phyloP scores from a whole-genome alignment of 1,284 basidiomycete genomes.

The Flammula alnicola region DNA sequence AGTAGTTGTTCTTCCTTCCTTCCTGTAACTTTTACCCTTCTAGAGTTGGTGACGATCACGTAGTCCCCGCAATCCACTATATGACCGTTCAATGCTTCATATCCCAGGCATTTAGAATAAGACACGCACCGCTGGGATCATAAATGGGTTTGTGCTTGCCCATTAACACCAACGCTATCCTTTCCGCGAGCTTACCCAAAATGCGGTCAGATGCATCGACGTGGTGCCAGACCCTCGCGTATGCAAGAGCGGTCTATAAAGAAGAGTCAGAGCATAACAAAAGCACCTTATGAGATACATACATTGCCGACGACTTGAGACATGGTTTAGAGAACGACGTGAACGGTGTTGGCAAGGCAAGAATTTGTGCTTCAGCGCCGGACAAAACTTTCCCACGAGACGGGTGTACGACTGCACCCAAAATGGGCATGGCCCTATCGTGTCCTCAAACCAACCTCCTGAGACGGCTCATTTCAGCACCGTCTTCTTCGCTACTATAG shows the following conservation, averaged over 20 bases:
- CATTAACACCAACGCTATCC: constrained; percentile 95
- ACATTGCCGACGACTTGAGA: constrained; percentile 64
- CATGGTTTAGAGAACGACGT: constrained; percentile 28
- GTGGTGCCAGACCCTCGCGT: constrained; percentile 94
- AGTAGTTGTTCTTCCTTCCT: constrained; percentile 88
- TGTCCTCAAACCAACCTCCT: too few species aligned
- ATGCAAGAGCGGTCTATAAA: constrained; percentile 87
- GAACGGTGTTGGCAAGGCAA: constrained; percentile 14
- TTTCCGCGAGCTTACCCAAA: constrained; percentile 91
- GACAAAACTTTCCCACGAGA: constrained; percentile 25
- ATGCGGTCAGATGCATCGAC: constrained; percentile 90
- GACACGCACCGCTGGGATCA: constrained; percentile 79
- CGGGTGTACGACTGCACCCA: too few species aligned
- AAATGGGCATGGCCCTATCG: background rate
- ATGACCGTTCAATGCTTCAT: background rate
- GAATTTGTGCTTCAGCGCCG: constrained; percentile 10
- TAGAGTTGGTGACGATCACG: constrained; percentile 93
- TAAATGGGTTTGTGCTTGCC: constrained; percentile 99
- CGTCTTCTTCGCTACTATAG: too few species aligned
- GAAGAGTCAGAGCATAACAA: background rate
- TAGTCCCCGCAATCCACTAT: constrained; percentile 96
- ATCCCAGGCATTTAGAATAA: background rate
- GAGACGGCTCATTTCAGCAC: background rate
- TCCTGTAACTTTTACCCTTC: constrained; percentile 87
- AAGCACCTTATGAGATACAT: constrained; percentile 25